These are phyloP conservation scores for Mortierella sp. DNA, from an alignment of 371 early-diverging fungal species.

Conservation along the genomic window DNA sequence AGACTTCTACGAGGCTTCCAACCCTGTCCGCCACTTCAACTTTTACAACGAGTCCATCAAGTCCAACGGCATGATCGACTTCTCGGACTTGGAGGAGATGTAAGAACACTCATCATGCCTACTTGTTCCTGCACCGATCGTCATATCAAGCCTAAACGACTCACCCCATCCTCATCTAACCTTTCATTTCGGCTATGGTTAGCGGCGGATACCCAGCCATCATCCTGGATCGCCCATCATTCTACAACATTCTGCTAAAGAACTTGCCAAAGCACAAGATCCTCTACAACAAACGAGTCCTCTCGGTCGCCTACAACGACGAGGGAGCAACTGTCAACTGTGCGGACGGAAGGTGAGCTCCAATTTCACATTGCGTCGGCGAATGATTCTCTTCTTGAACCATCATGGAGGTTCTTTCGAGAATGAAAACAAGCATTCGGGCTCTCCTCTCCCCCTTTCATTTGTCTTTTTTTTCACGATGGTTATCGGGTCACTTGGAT, in stretches of 20 bases:
- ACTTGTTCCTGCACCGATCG: not conserved
- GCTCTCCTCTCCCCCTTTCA: too few species aligned
- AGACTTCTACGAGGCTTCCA: slow-evolving; percentile 35
- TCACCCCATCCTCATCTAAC: too few species aligned
- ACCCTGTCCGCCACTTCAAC: slow-evolving; percentile 49
- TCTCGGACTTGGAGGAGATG: slow-evolving; percentile 43
- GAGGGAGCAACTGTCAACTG: slow-evolving; percentile 29
- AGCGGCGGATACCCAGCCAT: slow-evolving; percentile 52
- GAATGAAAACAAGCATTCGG: too few species aligned
- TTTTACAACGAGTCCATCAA: slow-evolving; percentile 44
- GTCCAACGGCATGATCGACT: slow-evolving; percentile 37
- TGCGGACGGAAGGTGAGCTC: slow-evolving; percentile 41
- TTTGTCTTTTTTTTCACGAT: too few species aligned
- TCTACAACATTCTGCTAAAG: slow-evolving; percentile 42
- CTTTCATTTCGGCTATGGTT: not conserved
- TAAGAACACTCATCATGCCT: slow-evolving; percentile 10
- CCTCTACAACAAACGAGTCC: slow-evolving; percentile 34
- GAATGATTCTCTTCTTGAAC: too few species aligned
- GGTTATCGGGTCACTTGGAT: too few species aligned
- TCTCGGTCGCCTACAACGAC: slow-evolving; percentile 19
- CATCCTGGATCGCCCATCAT: slow-evolving; percentile 49
- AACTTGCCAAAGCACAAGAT: slow-evolving; percentile 41
- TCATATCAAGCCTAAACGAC: too few species aligned
- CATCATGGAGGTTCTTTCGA: too few species aligned
- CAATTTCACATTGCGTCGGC: not conserved